Base-by-base conservation (phyloP, 306 rosid species). In the Prunus mongolica region DNA sequence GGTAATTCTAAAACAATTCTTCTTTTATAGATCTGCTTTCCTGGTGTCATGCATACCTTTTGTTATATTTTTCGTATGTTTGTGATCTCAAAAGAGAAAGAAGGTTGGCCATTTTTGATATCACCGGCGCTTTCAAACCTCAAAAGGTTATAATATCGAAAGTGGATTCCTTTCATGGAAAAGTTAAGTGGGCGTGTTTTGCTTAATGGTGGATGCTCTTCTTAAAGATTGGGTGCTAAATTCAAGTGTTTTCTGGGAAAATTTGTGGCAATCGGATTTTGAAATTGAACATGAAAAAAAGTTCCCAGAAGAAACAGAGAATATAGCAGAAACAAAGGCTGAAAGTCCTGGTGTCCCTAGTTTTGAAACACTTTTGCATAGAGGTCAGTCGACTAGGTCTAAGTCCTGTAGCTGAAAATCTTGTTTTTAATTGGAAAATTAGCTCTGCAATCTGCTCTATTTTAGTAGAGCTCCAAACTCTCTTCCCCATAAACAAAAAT, bases 1-100 rank as follows among this genome's bases (percentile, higher is more conserved):
- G 27, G 57, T 8, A 32, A 27, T 72, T 67, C 65, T 50, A 18
- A 65, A 18, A 30, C 22, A 19, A 67, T 66, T 77, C 74, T 66
- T 66, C 13, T 34, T 27, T 12, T 67, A 28, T 41, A 46, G 86
- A 80, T 83, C 84, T 73, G 79, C 63, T 78, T 79, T 72, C 44
- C 49, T 56, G 72, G 20, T 67, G 67, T 55, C 57, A 51, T 30
- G 49, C 19, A n/a, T 54, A 8, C 64, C 70, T 66, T 49, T 38
- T 45, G 71, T 22, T 55, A 1, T 8, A 76, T 71, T 47, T 68
- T 38, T 3, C 63, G 24, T 70, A 16, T 57, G n/a, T 73, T 25
- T 75, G 27, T 41, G 54, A 64, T 76, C 67, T 20, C 6, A 67
- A 24, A 30, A 25, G 60, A 22, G 27, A 12, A 9, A 73, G 47